Base-by-base conservation (phyloP, 1,284 basidiomycete genomes). In the Irpex rosettiformis region DNA sequence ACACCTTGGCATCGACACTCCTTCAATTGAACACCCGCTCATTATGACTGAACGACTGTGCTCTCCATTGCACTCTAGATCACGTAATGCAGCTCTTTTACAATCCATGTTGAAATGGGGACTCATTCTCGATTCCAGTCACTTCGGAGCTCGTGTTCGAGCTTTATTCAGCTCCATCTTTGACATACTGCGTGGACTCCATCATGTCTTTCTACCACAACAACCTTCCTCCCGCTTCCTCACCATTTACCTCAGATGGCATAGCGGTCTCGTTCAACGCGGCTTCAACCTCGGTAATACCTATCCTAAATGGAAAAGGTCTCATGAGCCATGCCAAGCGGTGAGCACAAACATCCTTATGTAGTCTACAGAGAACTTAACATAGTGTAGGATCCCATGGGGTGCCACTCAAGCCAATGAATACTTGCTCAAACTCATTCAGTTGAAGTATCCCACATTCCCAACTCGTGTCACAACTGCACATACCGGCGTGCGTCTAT, bases 81-180 rank as follows among this genome's bases (percentile, higher is more conserved):
- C 87, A 37, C 73, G 94, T 95, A 72, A 91, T 82, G 53, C 37
- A 29, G 25, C 40, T 57, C 25, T 52, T 48, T 30, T n/a, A 40
- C 7, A 24, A 40, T 4, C n/a, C 55, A 18, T 56, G 37, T n/a
- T n/a, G 37, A 37, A 5, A 4, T 42, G 24, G 4, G 3, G 8
- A 24, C 30, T 22, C 42, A 37, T 24, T 21, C 29, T 52, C 48
- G 43, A n/a, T 45, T 60, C 13, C 66, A 92, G 92, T 97, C 61
- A 97, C 95, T 25, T 96, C 95, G 1, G 97, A 99, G 70, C 84
- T 99, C 24, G 84, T 99, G 72, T 99, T 99, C 70, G 97, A 99
- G 76, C 85, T 89, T 52, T 99, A 99, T 71, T 82, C 82, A 16
- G 93, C 90, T 1, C 96, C 96, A 0, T 88, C 89, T 2, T 80